A percentile compares a stretch with the other conserved stretches of the same genome.
phyloP scores from a whole-genome alignment of 192 early-diverging fungal species.

The Coemansia reversa region DNA sequence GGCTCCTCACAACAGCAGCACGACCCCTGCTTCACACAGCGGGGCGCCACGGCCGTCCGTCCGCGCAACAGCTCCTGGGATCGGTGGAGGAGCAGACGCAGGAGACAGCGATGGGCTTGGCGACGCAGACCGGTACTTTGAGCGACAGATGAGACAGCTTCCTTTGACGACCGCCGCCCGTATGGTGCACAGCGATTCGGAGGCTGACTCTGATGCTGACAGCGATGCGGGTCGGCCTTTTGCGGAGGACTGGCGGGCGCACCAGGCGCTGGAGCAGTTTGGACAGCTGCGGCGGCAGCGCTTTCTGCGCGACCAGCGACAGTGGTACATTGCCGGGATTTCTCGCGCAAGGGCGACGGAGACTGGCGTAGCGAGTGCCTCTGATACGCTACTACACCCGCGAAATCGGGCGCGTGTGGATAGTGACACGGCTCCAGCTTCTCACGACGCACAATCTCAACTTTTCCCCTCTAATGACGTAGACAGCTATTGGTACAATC shows the following conservation, averaged over 20 bases:
- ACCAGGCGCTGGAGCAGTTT: slow-evolving; percentile 28
- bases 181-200: slow-evolving; percentile 17
- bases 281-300: slow-evolving; percentile 26
- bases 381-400: slow-evolving; percentile 1
- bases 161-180: slow-evolving; percentile 38
- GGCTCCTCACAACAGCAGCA: slow-evolving; percentile 21
- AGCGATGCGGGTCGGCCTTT: background rate
- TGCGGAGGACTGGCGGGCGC: slow-evolving; percentile 3
- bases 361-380: no score
- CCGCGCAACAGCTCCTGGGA: slow-evolving; percentile 3
- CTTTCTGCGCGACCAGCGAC: slow-evolving; percentile 40
- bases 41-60: background rate
- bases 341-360: background rate
- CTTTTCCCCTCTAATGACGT: slow-evolving; percentile 50
- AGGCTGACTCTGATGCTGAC: slow-evolving; percentile 12
- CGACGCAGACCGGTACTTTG: slow-evolving; percentile 22
- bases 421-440: background rate
- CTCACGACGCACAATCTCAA: slow-evolving; percentile 5
- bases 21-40: background rate
- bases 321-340: slow-evolving; percentile 4
- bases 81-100: background rate
- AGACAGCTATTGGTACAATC: slow-evolving; percentile 57
- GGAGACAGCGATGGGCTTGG: background rate
- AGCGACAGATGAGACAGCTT: slow-evolving; percentile 18
- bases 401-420: background rate